Evolutionary conservation across 2,329 filamentous ascomycete species (phyloP).

Genomic region (Trichoderma citrinoviride): DNA sequence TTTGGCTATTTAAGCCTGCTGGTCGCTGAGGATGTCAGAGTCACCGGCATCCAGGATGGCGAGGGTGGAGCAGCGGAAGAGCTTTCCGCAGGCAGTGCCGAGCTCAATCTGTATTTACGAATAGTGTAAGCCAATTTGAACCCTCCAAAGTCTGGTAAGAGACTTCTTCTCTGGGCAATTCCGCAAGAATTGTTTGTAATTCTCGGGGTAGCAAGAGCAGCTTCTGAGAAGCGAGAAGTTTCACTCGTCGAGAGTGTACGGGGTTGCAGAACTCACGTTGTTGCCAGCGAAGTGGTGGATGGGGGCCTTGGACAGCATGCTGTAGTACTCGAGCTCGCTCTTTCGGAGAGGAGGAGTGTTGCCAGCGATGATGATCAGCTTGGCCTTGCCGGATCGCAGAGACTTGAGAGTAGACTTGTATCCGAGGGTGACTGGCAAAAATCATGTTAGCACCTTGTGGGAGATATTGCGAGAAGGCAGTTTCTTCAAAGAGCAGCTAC

Average conservation of each 20-base stretch:
- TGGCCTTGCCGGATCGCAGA: slow-evolving; percentile 94
- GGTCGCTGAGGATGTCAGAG: slow-evolving; percentile 91
- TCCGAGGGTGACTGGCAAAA: slow-evolving; percentile 39
- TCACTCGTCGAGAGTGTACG: slow-evolving; percentile 27
- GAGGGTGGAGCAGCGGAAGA: slow-evolving; percentile 98
- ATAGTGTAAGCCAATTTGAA: slow-evolving; percentile 59
- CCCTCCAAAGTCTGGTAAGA: slow-evolving; percentile 80
- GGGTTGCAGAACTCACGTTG: slow-evolving; percentile 76
- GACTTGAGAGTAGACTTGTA: slow-evolving; percentile 65
- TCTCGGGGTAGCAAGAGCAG: slow-evolving; percentile 25
- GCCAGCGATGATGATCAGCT: slow-evolving; percentile 89
- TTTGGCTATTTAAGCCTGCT: slow-evolving; percentile 53
- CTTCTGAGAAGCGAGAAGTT: slow-evolving; percentile 22
- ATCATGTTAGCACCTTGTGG: not conserved
- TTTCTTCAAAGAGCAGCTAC: slow-evolving; percentile 19
- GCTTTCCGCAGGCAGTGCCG: slow-evolving; percentile 96
- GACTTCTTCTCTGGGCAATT: slow-evolving; percentile 89
- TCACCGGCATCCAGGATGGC: slow-evolving; percentile 95
- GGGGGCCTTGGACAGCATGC: slow-evolving; percentile 87
- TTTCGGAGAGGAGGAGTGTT: slow-evolving; percentile 98
- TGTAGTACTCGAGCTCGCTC: slow-evolving; percentile 94
- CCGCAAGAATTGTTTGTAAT: slow-evolving; percentile 35
- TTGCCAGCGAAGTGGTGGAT: slow-evolving; percentile 98
- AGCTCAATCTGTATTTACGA: slow-evolving; percentile 76
- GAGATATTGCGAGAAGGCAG: not conserved